phyloP scores from a whole-genome alignment of 345 rosid genomes.

The Salix udensis region DNA sequence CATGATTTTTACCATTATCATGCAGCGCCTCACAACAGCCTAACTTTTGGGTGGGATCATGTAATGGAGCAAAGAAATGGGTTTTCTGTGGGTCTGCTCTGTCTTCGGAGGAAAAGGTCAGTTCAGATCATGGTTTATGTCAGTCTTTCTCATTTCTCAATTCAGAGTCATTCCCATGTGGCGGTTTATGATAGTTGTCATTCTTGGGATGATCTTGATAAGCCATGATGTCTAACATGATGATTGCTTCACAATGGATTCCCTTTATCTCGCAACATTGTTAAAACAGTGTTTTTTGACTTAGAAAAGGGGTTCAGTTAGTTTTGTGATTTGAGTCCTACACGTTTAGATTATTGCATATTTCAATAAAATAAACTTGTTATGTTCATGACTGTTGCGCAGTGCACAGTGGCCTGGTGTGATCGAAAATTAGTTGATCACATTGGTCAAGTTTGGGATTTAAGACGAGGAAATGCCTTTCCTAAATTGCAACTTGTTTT shows the following conservation, averaged over 20 bases:
- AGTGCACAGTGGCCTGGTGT: too few relatives aligned
- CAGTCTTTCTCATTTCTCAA: not conserved
- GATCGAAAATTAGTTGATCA: too few relatives aligned
- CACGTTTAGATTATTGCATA: too few relatives aligned
- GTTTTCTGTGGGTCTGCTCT: constrained; percentile 86
- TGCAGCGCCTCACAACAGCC: constrained; percentile 44
- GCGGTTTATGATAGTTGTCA: not conserved
- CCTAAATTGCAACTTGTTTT: not conserved
- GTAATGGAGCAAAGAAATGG: constrained; percentile 37
- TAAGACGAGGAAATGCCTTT: not conserved
- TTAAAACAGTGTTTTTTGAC: too few relatives aligned
- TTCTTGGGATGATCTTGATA: not conserved
- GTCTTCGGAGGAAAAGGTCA: constrained; percentile 73
- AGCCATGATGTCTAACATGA: not conserved
- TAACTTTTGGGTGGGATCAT: constrained; percentile 22
- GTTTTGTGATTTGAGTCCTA: too few relatives aligned
- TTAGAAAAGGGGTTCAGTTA: too few relatives aligned
- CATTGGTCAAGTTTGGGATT: too few relatives aligned
- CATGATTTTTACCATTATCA: constrained; percentile 1
- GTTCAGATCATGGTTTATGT: constrained; percentile 17
- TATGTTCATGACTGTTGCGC: too few relatives aligned
- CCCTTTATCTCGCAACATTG: too few relatives aligned
- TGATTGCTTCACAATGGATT: too few relatives aligned
- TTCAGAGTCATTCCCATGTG: not conserved
- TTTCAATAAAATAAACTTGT: too few relatives aligned